Base-by-base conservation (phyloP, 2,329 filamentous ascomycete species). In the Erysiphe pulchra region DNA sequence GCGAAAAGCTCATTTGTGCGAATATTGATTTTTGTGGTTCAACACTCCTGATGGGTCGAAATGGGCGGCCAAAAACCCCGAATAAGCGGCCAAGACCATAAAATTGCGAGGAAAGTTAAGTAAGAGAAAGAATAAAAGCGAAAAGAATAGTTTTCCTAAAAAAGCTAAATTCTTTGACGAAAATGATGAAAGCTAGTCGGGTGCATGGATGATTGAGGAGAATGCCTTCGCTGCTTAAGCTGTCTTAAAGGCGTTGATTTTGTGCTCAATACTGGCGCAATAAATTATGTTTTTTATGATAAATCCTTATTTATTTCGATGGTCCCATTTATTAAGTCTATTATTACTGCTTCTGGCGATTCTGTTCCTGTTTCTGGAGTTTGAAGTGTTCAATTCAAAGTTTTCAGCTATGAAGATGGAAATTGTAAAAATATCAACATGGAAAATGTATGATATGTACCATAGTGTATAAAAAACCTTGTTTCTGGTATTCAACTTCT, bases 401-500 rank as follows among this genome's bases (percentile, higher is more conserved):
- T 45, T 18, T 36, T 17, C 20, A 33, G 28, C 10, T 44, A 44
- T 17, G 11, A 11, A 24, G 10, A 11, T 34, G 17, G 14, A 9
- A 12, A 36, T 24, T 24, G 30, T 30, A 44, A 36, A 14, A 18
- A 10, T 18, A 44, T 44, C 7, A 14, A 13, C 7, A 44, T 44
- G 10, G 42, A 33, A 13, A 44, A 44, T 12, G 42, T 44, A 13
- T 44, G 30, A 17, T 44, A 44, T 36, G 32, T 44, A 36, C 42
- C 32, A n/a, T 44, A 31, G 2, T 36, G 42, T 17, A 34, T 31
- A 17, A 34, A 36, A 12, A 44, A 44, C 6, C 30, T 44, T 17
- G 10, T 44, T 8, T 44, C 16, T 13, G n/a, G 30, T 17, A 34
- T 18, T 6, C 16, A 44, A 14, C 18, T 44, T 4, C 5, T 44